Conservation (phyloP, 129 eudicot species). For the Dittrichia graveolens region DNA sequence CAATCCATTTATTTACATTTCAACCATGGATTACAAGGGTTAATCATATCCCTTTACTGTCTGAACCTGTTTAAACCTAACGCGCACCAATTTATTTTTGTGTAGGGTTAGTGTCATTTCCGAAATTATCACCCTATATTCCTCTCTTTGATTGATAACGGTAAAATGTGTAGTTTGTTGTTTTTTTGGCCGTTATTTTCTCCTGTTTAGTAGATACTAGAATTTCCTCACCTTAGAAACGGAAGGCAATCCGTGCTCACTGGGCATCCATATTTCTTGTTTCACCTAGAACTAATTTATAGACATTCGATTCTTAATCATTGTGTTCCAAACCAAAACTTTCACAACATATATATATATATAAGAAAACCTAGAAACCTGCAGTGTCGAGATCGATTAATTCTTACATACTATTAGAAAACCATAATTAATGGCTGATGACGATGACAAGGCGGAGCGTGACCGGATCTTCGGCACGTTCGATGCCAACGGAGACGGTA, state of each 20-base stretch:
- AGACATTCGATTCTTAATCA: not conserved
- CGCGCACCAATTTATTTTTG: too few species aligned
- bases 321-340: not conserved
- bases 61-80: too few species aligned
- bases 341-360: not conserved
- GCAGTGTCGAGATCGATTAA: not conserved
- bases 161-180: not conserved
- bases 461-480: conserved; percentile 71
- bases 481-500: conserved; percentile 78
- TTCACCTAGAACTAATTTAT: conserved; percentile 19
- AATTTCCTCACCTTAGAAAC: conserved; percentile 22
- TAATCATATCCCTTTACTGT: too few species aligned
- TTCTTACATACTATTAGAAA: not conserved
- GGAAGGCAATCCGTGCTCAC: conserved; percentile 14
- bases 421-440: conserved; percentile 56
- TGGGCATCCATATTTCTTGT: conserved; percentile 7
- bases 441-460: conserved; percentile 54
- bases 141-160: too few species aligned
- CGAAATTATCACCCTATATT: too few species aligned
- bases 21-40: too few species aligned
- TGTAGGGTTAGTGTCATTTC: too few species aligned
- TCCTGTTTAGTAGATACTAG: not conserved
- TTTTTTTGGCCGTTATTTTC: not conserved
- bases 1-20: too few species aligned
- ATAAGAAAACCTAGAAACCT: not conserved